Base-by-base conservation (phyloP, 2,329 filamentous ascomycete species). In the Aureobasidium namibiae region DNA sequence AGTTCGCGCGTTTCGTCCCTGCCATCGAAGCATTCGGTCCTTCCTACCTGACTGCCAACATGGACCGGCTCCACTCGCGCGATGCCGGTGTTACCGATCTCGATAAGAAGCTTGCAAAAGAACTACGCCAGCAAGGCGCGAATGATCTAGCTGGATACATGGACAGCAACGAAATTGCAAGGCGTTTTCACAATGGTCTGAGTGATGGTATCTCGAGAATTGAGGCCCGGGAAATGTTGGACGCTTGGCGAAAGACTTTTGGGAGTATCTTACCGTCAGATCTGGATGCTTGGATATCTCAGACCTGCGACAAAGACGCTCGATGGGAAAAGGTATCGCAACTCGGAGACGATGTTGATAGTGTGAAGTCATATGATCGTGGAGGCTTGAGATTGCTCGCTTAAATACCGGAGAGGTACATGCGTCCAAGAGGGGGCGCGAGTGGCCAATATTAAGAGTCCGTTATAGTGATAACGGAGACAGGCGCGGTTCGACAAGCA, bases 1-100 rank as follows among this genome's bases (percentile, higher is more conserved):
- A 57, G 18, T 61, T 61, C 26, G 60, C 60, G 29, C 41, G 50
- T 14, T 54, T 14, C 9, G 49, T 56, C n/a, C 59, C 59, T 7
- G 50, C 59, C 6, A 36, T 18, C 9, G 59, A 60, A 31, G 59
- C 59, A 31, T 60, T 60, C n/a, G 41, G 49, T 3, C 46, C 50
- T 8, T 60, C 59, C 18, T 56, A 56, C 24, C 14, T 60, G 13
- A 60, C 59, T 6, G 59, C 59, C 18, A 23, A 60, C 41, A 23
- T 48, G 4, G 23, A 23, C 13, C 21, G 31, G 38, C 31, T 56
- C 14, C 41, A 56, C 31, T 45, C 59, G 21, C 26, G 23, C 3
- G 26, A 33, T 4, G 24, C 33, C 13, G 36, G 42, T 24, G 7
- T 52, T 6, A 42, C 58, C 10, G 26, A 26, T 2, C 24, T 34